Base-by-base conservation (phyloP, 2,329 filamentous ascomycete genomes). In the Microsporum canis region DNA sequence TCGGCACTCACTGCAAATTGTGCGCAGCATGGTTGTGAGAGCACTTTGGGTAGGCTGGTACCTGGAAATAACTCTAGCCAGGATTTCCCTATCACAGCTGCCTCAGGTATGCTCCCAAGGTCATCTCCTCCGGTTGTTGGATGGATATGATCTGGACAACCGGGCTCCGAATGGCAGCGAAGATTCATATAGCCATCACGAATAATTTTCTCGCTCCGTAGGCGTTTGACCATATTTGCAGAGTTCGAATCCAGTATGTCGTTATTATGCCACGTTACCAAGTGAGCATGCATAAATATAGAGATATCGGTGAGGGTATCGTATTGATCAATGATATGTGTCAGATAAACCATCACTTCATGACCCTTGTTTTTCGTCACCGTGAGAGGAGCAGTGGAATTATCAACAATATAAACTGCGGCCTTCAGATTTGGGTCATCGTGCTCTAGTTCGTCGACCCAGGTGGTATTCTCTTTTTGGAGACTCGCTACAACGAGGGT, bases 261-360 rank as follows among this genome's bases (percentile, higher is more conserved):
- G 64, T 83, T 80, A 66, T 85, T 84, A 70, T 86, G 84, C 83
- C 82, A 85, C 38, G 80, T 78, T 51, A 67, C 72, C 64, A 76
- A 77, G 61, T 82, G 80, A 34, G 80, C 77, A 70, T 86, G 84
- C 73, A 83, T 80, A 71, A 86, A 86, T 57, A 84, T 77, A 49
- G 79, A 74, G 23, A 84, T 77, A 65, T 86, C 83, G 1, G 82
- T 77, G 1, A 86, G 76, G 10, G 78, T 71, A 49, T 84, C 73
- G 70, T 86, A 86, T 68, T 84, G 77, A 64, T 86, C 82, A 68
- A 86, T 82, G 63, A 86, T 80, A 70, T 82, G 85, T 49, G 81
- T 81, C 56, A 86, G 74, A 69, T 86, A 86, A 10, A 78, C 76
- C 78, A 85, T 84, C 29, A 81, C 81, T 70, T 86, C 84, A 66